Evolutionary conservation across 116 monocot genomes (phyloP).

Genomic region (Cymodocea nodosa): DNA sequence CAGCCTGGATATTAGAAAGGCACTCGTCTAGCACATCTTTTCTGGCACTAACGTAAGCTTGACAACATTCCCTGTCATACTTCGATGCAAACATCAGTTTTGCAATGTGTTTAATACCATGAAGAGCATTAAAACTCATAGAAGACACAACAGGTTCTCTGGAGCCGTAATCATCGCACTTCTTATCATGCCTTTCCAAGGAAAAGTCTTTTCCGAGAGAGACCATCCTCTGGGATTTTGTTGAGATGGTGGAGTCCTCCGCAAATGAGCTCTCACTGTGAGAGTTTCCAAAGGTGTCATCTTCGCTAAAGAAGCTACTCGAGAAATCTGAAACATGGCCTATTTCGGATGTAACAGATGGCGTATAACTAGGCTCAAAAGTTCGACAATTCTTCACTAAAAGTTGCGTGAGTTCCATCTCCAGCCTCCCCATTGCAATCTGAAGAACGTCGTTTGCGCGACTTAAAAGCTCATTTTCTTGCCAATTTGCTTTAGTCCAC

Average conservation of each 20-base stretch:
- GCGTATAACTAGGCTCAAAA: slow-evolving; percentile 25
- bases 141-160: slow-evolving; percentile 25
- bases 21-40: slow-evolving; percentile 37
- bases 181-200: background rate
- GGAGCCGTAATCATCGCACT: slow-evolving; percentile 3
- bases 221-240: background rate
- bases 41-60: slow-evolving; percentile 39
- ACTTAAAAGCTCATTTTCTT: slow-evolving; percentile 12
- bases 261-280: too few species aligned
- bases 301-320: slow-evolving; percentile 32
- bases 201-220: slow-evolving; percentile 13
- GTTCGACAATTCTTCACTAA: slow-evolving; percentile 27
- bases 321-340: slow-evolving; percentile 16
- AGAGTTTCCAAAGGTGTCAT: slow-evolving; percentile 9
- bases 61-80: slow-evolving; percentile 42
- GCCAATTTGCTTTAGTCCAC: background rate
- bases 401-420: slow-evolving; percentile 53
- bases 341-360: slow-evolving; percentile 33
- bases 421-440: slow-evolving; percentile 53
- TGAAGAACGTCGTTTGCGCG: slow-evolving; percentile 33
- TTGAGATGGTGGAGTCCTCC: slow-evolving; percentile 5
- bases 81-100: slow-evolving; percentile 38
- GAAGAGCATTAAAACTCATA: slow-evolving; percentile 21
- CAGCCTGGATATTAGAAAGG: slow-evolving; percentile 18
- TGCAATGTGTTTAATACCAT: slow-evolving; percentile 29